Conservation (phyloP, 1,284 basidiomycete species). For the Schizophyllum commune region DNA sequence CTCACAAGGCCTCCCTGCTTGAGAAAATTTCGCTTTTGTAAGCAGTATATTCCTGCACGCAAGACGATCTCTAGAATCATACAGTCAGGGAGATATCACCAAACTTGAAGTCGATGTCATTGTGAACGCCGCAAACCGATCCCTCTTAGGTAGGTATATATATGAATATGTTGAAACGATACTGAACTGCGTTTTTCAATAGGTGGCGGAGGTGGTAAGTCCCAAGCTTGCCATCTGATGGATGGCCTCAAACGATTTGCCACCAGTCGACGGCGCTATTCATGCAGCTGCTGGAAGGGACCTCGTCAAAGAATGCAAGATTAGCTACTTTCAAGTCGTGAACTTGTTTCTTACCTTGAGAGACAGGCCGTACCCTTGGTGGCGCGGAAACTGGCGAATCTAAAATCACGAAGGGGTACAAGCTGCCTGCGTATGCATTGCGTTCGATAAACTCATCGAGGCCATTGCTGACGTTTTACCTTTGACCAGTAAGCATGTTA, state of each 20-base stretch:
- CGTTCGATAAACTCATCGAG: not conserved
- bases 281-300: slow-evolving; percentile 76
- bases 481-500: slow-evolving; percentile 49
- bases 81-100: slow-evolving; percentile 75
- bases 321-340: not conserved
- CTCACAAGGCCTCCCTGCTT: slow-evolving; percentile 30
- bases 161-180: not conserved
- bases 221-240: not conserved
- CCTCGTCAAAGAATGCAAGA: slow-evolving; percentile 68
- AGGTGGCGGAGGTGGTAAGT: slow-evolving; percentile 68
- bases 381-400: slow-evolving; percentile 81
- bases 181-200: not conserved
- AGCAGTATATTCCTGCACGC: slow-evolving; percentile 19
- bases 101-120: slow-evolving; percentile 67
- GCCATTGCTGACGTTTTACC: slow-evolving; percentile 14
- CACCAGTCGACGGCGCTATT: slow-evolving; percentile 76
- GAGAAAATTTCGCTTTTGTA: slow-evolving; percentile 56
- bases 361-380: slow-evolving; percentile 59
- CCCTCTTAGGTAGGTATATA: slow-evolving; percentile 53
- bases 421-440: slow-evolving; percentile 58
- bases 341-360: slow-evolving; percentile 24
- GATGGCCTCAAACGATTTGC: slow-evolving; percentile 1
- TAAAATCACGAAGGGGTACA: slow-evolving; percentile 74
- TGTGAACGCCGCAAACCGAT: slow-evolving; percentile 83
- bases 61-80: not conserved